These are phyloP conservation scores for Penicillium capsulatum DNA, from an alignment of 2,329 filamentous ascomycete species.

Conservation along the genomic window DNA sequence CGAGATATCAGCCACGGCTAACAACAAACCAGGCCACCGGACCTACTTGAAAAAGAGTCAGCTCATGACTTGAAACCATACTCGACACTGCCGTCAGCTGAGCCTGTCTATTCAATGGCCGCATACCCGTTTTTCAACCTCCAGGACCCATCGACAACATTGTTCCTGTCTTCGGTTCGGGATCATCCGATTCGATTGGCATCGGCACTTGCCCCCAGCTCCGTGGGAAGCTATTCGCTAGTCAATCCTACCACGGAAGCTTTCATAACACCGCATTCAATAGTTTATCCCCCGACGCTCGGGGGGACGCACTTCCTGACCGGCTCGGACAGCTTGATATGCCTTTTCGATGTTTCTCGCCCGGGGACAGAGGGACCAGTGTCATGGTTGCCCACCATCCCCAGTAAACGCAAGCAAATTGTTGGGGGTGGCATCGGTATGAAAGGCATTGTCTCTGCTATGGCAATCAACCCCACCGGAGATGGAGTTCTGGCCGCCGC, in stretches of 20 bases:
- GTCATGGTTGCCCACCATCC: slow-evolving; percentile 45
- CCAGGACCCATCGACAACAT: slow-evolving; percentile 46
- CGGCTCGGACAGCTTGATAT: slow-evolving; percentile 52
- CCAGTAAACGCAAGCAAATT: slow-evolving; percentile 45
- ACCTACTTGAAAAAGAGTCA: slow-evolving; percentile 43
- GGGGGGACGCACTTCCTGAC: slow-evolving; percentile 53
- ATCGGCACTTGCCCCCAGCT: slow-evolving; percentile 50
- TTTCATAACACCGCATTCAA: slow-evolving; percentile 52
- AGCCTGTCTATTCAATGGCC: slow-evolving; percentile 52
- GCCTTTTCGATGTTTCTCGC: slow-evolving; percentile 53
- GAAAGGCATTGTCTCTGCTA: slow-evolving; percentile 53
- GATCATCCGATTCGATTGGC: slow-evolving; percentile 55
- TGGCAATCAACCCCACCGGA: slow-evolving; percentile 43
- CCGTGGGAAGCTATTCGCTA: slow-evolving; percentile 53
- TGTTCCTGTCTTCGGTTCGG: slow-evolving; percentile 50
- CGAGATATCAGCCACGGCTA: too few species aligned
- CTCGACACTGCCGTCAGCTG: slow-evolving; percentile 43
- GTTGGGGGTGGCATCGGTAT: slow-evolving; percentile 49
- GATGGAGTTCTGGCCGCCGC: slow-evolving; percentile 55
- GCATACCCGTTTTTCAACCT: slow-evolving; percentile 54
- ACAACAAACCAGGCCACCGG: slow-evolving; percentile 39
- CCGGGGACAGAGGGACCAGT: slow-evolving; percentile 46
- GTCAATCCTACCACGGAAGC: slow-evolving; percentile 54
- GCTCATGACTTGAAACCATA: slow-evolving; percentile 45
- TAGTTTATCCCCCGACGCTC: slow-evolving; percentile 48